Percentiles rank a stretch among this genome's conserved stretches.
Evolutionary conservation across 441 rosid species (phyloP).

Genomic region (Erysimum cheiri): DNA sequence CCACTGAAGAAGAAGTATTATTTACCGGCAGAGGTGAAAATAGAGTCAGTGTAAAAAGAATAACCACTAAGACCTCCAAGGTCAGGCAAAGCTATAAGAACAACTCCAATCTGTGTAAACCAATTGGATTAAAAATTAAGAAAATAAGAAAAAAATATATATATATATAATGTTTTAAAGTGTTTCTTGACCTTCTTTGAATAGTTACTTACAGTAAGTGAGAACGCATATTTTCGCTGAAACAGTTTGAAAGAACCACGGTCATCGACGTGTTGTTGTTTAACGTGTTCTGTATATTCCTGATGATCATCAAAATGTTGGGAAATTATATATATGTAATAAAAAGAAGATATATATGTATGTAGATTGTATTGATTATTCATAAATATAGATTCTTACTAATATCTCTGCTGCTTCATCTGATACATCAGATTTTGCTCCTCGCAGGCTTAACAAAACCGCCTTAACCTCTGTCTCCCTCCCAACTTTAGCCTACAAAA

Average conservation of each 20-base stretch:
- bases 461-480: conserved; percentile 27
- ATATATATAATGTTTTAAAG: background rate
- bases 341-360: background rate
- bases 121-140: background rate
- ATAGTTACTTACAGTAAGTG: conserved; percentile 34
- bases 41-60: conserved; percentile 43
- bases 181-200: background rate
- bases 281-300: conserved; percentile 35
- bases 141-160: background rate
- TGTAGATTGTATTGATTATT: background rate
- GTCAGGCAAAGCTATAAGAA: conserved; percentile 44
- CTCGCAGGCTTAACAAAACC: conserved; percentile 31
- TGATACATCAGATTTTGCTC: conserved; percentile 34
- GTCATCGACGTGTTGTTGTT: background rate
- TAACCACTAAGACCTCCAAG: conserved; percentile 45
- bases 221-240: conserved; percentile 33
- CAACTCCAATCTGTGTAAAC: conserved; percentile 40
- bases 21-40: conserved; percentile 41
- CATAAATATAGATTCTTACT: conserved; percentile 30
- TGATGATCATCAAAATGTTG: conserved; percentile 20
- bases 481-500: conserved; percentile 42
- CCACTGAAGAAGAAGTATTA: conserved; percentile 17
- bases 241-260: conserved; percentile 27
- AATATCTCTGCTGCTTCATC: conserved; percentile 43
- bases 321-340: background rate